These are phyloP conservation scores for Chiua virens DNA, from an alignment of 768 basidiomycete species.

Conservation along the genomic window DNA sequence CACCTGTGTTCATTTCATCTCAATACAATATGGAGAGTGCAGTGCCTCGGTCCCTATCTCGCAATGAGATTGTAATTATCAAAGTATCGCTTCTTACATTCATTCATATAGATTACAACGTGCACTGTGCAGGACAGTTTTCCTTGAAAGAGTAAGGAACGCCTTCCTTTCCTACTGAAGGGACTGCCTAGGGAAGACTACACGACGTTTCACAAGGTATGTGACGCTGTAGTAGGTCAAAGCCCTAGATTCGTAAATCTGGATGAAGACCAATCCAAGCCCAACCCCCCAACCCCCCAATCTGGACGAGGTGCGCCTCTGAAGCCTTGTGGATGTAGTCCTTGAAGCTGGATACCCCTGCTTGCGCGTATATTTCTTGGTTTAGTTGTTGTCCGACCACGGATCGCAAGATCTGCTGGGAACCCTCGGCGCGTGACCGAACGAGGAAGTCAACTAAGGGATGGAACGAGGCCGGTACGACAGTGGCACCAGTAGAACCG, in stretches of 20 bases:
- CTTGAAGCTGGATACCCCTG: slow-evolving; percentile 41
- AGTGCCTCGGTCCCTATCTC: neutral
- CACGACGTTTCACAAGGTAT: too few relatives aligned
- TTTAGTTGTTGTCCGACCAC: slow-evolving; percentile 35
- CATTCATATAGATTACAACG: slow-evolving; percentile 16
- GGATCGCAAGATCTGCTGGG: slow-evolving; percentile 37
- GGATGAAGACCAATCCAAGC: slow-evolving; percentile 39
- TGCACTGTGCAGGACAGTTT: slow-evolving; percentile 8
- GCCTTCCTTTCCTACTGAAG: too few relatives aligned
- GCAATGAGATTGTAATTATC: neutral
- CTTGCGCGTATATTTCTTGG: slow-evolving; percentile 35
- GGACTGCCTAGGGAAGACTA: too few relatives aligned
- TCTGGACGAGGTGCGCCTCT: slow-evolving; percentile 38
- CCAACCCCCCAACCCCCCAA: slow-evolving; percentile 37
- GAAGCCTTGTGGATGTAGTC: slow-evolving; percentile 42
- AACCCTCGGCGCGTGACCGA: slow-evolving; percentile 32
- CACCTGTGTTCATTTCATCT: neutral
- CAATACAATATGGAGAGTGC: neutral
- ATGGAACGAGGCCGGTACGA: slow-evolving; percentile 19
- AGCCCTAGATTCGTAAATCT: slow-evolving; percentile 15
- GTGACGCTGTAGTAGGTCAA: neutral
- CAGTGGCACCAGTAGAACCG: neutral
- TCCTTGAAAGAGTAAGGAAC: slow-evolving; percentile 6
- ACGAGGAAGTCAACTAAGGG: slow-evolving; percentile 36
- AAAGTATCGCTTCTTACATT: slow-evolving; percentile 1